Evolutionary conservation across 371 early-diverging fungal species (phyloP).

Genomic region (Mortierella sp.): DNA sequence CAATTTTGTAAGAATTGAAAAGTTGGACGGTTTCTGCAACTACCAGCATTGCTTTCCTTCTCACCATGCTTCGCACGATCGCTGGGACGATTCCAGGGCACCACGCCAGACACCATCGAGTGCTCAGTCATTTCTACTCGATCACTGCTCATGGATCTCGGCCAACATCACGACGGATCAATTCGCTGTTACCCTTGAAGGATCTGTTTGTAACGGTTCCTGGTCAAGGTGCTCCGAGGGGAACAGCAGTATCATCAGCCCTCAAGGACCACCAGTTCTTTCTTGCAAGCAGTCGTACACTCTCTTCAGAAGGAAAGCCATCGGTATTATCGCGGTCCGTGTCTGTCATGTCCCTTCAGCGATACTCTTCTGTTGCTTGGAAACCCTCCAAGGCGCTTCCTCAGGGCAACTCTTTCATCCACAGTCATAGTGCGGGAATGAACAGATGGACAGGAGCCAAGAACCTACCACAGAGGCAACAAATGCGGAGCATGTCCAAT

Average conservation of each 20-base stretch:
- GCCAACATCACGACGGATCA: neutral
- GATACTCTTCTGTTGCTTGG: too few species aligned
- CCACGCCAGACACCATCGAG: neutral
- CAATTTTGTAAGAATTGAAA: too few species aligned
- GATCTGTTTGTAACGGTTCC: neutral
- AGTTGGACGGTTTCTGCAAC: too few species aligned
- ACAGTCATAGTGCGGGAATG: neutral
- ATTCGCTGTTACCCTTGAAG: neutral
- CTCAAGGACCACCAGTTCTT: too few species aligned
- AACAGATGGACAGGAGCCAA: neutral
- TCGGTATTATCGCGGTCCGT: too few species aligned
- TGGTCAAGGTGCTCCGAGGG: too few species aligned
- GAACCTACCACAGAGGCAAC: slow-evolving; percentile 1
- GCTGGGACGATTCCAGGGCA: neutral
- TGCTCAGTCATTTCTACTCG: neutral
- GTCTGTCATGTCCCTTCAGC: too few species aligned
- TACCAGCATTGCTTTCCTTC: too few species aligned
- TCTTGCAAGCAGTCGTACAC: too few species aligned
- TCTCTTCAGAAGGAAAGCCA: too few species aligned
- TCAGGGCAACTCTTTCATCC: neutral
- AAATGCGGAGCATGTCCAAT: slow-evolving; percentile 2
- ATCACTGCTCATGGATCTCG: neutral
- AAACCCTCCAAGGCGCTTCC: neutral
- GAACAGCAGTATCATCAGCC: too few species aligned
- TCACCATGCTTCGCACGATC: neutral